phyloP scores from a whole-genome alignment of 2,329 filamentous ascomycete genomes.

The Coniochaeta ligniaria region DNA sequence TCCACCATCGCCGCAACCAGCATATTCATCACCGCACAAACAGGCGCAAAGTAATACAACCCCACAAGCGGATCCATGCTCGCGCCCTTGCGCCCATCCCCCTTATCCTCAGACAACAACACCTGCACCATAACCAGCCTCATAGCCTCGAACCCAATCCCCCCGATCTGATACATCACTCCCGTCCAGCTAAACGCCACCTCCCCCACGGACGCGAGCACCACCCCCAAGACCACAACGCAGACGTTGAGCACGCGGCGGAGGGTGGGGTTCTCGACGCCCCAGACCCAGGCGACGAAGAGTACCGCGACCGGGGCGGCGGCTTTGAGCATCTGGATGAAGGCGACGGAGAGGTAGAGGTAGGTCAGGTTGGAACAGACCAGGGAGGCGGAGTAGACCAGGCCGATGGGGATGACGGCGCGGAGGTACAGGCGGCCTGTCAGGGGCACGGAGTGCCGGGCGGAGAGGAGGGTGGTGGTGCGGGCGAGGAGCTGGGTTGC shows the following conservation, averaged over 20 bases:
- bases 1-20: conserved; percentile 64
- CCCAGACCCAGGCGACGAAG: not conserved
- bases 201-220: conserved; percentile 51
- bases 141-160: conserved; percentile 73
- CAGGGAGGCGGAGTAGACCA: conserved; percentile 59
- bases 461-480: conserved; percentile 56
- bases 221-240: conserved; percentile 31
- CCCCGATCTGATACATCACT: conserved; percentile 64
- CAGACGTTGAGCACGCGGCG: not conserved
- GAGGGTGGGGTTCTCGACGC: not conserved
- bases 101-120: conserved; percentile 58
- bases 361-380: conserved; percentile 63
- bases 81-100: conserved; percentile 38
- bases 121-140: conserved; percentile 82
- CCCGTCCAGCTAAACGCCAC: conserved; percentile 43
- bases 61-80: conserved; percentile 87
- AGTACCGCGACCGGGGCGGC: not conserved
- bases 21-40: conserved; percentile 76
- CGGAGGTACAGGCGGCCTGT: conserved; percentile 52
- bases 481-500: conserved; percentile 60
- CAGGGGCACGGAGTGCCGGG: conserved; percentile 54
- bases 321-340: conserved; percentile 62
- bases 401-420: conserved; percentile 58
- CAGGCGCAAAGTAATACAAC: conserved; percentile 83
- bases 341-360: conserved; percentile 59